Base-by-base conservation (phyloP, 345 rosid genomes). In the Pugionium cornutum region DNA sequence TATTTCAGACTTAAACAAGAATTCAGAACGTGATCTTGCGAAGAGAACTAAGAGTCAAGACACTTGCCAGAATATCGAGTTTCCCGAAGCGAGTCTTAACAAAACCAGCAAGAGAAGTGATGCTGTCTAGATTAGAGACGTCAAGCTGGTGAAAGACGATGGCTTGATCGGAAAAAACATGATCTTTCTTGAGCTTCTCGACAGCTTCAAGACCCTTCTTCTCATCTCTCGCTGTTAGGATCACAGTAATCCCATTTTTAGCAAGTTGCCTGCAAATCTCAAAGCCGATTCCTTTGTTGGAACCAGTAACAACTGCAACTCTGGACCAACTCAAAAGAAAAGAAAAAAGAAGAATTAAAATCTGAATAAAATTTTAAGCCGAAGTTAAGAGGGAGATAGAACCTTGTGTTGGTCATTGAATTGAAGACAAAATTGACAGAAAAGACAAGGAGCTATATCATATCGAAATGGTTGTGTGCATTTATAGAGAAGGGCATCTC, bases 271-370 rank as follows among this genome's bases (percentile, higher is more conserved):
- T 75, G 28, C 75, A 70, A 9, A 77, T 73, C 63, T 74, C 82
- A 52, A 75, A 72, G 30, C 83, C 86, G 4, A 82, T 80, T 44
- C 83, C 83, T 75, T 68, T 77, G 76, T 77, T 82, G 31, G 82
- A 77, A 26, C 83, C 85, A 10, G 81, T 79, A 5, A 77, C 85
- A 9, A 82, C 70, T 43, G 85, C 85, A 68, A 67, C 64, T 53
- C 82, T 81, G 75, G 3, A 31, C 5, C 28, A 47, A 6, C 61
- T 35, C 48, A 28, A 39, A 52, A 1, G 36, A 27, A 35, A 31
- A 1, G 35, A 9, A 4, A 26, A 39, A 27, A 37, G 18, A 18
- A 18, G 18, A 18, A 18, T 18, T 18, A 18, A 18, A 43, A 10
- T 9, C 46, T 41, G 44, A 31, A 34, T 1, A 31, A 36, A 4